phyloP scores from a whole-genome alignment of 2,329 filamentous ascomycete genomes.

The Polytolypa hystricis region DNA sequence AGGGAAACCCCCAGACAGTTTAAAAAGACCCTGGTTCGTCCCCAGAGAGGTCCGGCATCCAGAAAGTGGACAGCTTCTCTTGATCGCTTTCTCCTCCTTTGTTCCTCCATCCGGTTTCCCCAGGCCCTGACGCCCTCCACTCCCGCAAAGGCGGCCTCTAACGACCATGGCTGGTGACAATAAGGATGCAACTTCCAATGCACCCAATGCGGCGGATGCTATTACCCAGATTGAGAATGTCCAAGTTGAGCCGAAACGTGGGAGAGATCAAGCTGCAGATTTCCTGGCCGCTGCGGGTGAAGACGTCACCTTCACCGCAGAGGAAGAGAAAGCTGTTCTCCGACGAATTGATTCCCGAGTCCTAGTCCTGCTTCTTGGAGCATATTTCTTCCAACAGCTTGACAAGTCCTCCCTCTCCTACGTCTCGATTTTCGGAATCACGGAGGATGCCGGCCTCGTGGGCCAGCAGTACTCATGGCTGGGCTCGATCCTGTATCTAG shows the following conservation, averaged over 20 bases:
- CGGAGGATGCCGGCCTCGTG: conserved; percentile 37
- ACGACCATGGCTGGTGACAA: neutral
- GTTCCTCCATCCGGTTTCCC: no score
- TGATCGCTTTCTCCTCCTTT: no score
- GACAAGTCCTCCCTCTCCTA: conserved; percentile 36
- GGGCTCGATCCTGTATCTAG: conserved; percentile 50
- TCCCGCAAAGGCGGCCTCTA: no score
- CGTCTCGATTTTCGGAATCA: conserved; percentile 41
- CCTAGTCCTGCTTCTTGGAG: conserved; percentile 41
- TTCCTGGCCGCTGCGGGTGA: conserved; percentile 34
- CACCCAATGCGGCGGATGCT: conserved; percentile 7
- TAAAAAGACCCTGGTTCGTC: no score
- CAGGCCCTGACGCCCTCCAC: no score
- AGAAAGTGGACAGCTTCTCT: no score
- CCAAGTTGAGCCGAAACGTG: neutral
- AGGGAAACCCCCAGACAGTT: no score
- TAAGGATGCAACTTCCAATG: neutral
- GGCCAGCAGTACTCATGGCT: conserved; percentile 48
- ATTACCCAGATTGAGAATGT: conserved; percentile 14
- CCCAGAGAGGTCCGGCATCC: no score
- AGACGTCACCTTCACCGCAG: conserved; percentile 33
- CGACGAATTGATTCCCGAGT: conserved; percentile 39
- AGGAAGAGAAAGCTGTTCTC: conserved; percentile 34
- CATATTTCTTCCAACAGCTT: conserved; percentile 50
- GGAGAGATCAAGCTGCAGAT: conserved; percentile 34